Evolutionary conservation across 2,329 filamentous ascomycete species (phyloP), one percentile per base, ranked within the genome.

Genomic region (Bipolaris oryzae): DNA sequence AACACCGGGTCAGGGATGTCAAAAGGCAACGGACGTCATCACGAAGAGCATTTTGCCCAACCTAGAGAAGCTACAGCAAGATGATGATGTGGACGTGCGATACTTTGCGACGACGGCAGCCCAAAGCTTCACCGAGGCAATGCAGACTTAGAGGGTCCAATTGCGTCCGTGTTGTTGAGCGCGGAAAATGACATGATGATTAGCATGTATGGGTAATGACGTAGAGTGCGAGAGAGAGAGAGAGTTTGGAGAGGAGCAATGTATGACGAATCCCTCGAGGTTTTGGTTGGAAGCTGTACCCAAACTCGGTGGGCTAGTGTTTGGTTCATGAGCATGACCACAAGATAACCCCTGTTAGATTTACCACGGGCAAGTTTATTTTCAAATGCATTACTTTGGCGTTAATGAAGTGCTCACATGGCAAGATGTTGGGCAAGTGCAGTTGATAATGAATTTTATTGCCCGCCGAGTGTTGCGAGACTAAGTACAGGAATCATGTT

Each of bases 41-140:
- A 88, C 92, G 76, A 87, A 91, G 78, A 89, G 91, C 73, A 89
- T 98, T 74, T 80, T 96, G 73, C 93, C 94, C 23, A 94, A 92
- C 75, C 81, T 99, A 68, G 90, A 94, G 82, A 97, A 97, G 82
- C 84, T 99, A 72, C 93, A 97, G 82, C 90, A 94, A 80, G 95
- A 99, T 75, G 91, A 96, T 66, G 95, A 99, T 80, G 94, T 98
- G 68, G 95, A 99, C 80, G 95, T 99, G 72, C 88, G 95, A 77
- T 99, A 94, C 82, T 99, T 96, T 80, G 95, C 95, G 63, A 96
- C 92, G 60, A 96, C 91, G 63, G 94, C 95, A 46, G 89, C 89
- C 59, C 87, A 82, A 69, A 75, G 76, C 51, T 81, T 74, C 62
- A 70, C 71, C 50, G 74, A 76, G 43, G 74, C 74, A 13, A 77